phyloP scores from a whole-genome alignment of 805 yeast genomes.

The Yarrowia phangngaensis region DNA sequence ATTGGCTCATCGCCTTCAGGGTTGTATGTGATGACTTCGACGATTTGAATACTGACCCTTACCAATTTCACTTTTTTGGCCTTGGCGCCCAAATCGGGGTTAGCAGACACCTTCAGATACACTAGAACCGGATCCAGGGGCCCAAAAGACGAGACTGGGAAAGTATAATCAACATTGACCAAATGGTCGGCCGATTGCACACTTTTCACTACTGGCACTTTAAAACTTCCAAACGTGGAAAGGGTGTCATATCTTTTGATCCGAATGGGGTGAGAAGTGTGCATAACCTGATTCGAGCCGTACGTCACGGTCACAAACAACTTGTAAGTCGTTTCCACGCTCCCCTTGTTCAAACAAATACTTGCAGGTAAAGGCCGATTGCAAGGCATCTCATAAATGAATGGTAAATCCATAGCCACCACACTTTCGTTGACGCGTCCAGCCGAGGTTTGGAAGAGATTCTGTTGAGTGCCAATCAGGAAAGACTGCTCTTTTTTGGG shows the following conservation, averaged over 20 bases:
- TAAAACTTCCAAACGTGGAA: constrained; percentile 41
- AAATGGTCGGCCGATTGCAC: constrained; percentile 39
- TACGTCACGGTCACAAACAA: constrained; percentile 38
- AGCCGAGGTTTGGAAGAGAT: constrained; percentile 33
- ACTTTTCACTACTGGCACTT: constrained; percentile 35
- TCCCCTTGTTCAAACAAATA: constrained; percentile 36
- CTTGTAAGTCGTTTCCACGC: constrained; percentile 39
- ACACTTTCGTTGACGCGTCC: constrained; percentile 32
- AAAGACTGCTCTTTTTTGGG: constrained; percentile 40
- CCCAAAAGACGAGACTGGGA: constrained; percentile 41
- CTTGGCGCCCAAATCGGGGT: constrained; percentile 40
- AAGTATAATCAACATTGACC: constrained; percentile 37
- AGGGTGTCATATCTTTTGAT: constrained; percentile 42
- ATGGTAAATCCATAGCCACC: constrained; percentile 42
- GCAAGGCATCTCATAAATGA: constrained; percentile 39
- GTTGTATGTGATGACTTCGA: constrained; percentile 39
- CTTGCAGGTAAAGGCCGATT: constrained; percentile 39
- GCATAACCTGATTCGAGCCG: constrained; percentile 32
- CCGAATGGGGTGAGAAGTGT: constrained; percentile 39
- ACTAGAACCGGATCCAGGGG: constrained; percentile 41
- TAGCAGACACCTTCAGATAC: constrained; percentile 38
- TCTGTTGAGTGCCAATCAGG: constrained; percentile 38
- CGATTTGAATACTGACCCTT: constrained; percentile 39
- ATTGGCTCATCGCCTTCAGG: constrained; percentile 37
- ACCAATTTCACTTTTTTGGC: constrained; percentile 41